Base-by-base conservation (phyloP, 768 basidiomycete species). In the Suillus brevipes region DNA sequence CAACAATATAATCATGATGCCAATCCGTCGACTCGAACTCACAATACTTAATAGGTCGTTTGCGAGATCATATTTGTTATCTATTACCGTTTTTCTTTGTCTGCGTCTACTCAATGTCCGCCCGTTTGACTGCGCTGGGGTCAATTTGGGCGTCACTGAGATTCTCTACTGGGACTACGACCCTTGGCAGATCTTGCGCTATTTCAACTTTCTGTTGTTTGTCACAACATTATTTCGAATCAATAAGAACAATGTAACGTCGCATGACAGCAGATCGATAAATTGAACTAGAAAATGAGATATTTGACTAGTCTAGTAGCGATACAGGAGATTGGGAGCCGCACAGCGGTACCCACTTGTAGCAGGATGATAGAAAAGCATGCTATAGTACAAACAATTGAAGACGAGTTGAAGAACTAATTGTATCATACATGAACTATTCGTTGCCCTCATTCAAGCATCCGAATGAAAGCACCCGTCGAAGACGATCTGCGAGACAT, bases 381-480 rank as follows among this genome's bases (percentile, higher is more conserved):
- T 28, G 18, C 10, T 53, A 34, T 34, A n/a, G 53, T 55, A 55
- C 20, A 55, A 34, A 34, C 20, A 55, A 20, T 13, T 31, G 31
- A 31, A 31, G 31, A 31, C 4, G 34, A 12, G 9, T 58, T 58
- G 3, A 40, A 13, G 18, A 18, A 25, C 8, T 12, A 40, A 4
- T 6, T 59, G 8, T 14, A 16, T 40, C 9, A 28, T 25, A 58
- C 18, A 59, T 25, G 14, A 3, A 28, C 18, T 59, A 59, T 59
- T 28, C 18, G 20, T 28, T 20, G 2, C 6, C 25, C 18, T 66
- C 61, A 13, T 38, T 64, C 60, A 68, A 28, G 47, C 45, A 66
- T 3, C 68, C 70, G 9, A 74, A 60, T 23, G 73, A 67, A 13
- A 76, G 60, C 53, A 78, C 68, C 38, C 73, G 77, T 63, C 64